Evolutionary conservation across 345 rosid genomes (phyloP).

Genomic region (Populus nigra): DNA sequence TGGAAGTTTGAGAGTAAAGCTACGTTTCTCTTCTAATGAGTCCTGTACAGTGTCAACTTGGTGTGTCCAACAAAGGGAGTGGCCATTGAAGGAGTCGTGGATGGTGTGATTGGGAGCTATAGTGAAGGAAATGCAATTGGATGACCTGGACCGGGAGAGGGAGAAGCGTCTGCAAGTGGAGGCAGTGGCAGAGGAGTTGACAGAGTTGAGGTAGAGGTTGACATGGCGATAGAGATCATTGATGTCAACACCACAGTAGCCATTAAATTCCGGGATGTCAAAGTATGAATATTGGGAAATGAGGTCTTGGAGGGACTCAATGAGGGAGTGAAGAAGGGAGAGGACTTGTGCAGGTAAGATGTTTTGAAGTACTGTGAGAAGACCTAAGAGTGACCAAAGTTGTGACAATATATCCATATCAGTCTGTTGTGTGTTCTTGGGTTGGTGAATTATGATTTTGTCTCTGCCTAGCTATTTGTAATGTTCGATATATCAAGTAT

Average conservation of each 20-base stretch:
- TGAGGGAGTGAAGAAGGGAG: constrained; percentile 37
- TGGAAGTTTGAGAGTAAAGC: constrained; percentile 45
- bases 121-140: constrained; percentile 39
- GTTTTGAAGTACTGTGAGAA: constrained; percentile 51
- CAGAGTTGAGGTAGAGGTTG: constrained; percentile 43
- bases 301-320: constrained; percentile 40
- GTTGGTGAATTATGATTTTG: constrained; percentile 13
- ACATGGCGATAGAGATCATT: constrained; percentile 53
- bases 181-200: constrained; percentile 21
- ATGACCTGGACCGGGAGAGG: constrained; percentile 44
- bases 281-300: constrained; percentile 41
- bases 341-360: constrained; percentile 46
- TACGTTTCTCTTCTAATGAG: constrained; percentile 43
- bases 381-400: constrained; percentile 50
- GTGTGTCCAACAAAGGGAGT: constrained; percentile 42
- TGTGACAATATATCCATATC: constrained; percentile 47
- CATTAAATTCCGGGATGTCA: constrained; percentile 50
- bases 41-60: constrained; percentile 51
- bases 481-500: not conserved
- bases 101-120: constrained; percentile 46
- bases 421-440: not conserved
- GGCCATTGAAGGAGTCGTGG: constrained; percentile 34
- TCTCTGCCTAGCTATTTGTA: constrained; percentile 6
- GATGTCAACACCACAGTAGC: constrained; percentile 50
- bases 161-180: constrained; percentile 42